phyloP scores from a whole-genome alignment of 352 stramenopile species.

The Pythium dissimile region DNA sequence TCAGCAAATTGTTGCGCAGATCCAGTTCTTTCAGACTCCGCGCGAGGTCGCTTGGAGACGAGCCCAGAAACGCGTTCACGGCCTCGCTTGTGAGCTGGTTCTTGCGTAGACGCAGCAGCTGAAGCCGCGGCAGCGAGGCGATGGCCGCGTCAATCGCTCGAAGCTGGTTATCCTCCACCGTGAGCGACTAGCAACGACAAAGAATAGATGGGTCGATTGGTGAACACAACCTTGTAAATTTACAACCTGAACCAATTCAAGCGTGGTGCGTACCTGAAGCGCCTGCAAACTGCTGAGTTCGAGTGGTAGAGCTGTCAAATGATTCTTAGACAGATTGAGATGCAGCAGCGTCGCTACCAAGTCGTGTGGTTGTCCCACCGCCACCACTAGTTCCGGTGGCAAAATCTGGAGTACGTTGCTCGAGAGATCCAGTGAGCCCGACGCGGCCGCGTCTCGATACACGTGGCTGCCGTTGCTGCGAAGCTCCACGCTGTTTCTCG shows the following conservation, averaged over 20 bases:
- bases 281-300: slow-evolving; percentile 41
- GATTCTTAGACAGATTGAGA: slow-evolving; percentile 70
- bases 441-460: slow-evolving; percentile 59
- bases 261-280: too few relatives aligned
- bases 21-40: slow-evolving; percentile 53
- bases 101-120: slow-evolving; percentile 68
- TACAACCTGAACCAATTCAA: too few relatives aligned
- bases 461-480: slow-evolving; percentile 22
- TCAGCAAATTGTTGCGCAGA: slow-evolving; percentile 64
- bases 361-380: slow-evolving; percentile 18
- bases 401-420: slow-evolving; percentile 29
- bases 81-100: slow-evolving; percentile 55
- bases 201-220: neutral
- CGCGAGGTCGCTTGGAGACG: neutral
- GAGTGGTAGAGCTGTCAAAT: slow-evolving; percentile 37
- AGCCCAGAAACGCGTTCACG: slow-evolving; percentile 40
- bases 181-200: slow-evolving; percentile 42
- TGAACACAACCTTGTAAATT: too few relatives aligned
- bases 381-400: slow-evolving; percentile 26
- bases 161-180: slow-evolving; percentile 64
- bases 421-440: slow-evolving; percentile 46
- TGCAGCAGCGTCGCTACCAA: slow-evolving; percentile 55
- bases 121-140: slow-evolving; percentile 39
- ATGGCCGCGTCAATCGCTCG: slow-evolving; percentile 42
- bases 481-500: slow-evolving; percentile 16